Base-by-base conservation (phyloP, 768 basidiomycete genomes). In the Stropharia rugosoannulata region DNA sequence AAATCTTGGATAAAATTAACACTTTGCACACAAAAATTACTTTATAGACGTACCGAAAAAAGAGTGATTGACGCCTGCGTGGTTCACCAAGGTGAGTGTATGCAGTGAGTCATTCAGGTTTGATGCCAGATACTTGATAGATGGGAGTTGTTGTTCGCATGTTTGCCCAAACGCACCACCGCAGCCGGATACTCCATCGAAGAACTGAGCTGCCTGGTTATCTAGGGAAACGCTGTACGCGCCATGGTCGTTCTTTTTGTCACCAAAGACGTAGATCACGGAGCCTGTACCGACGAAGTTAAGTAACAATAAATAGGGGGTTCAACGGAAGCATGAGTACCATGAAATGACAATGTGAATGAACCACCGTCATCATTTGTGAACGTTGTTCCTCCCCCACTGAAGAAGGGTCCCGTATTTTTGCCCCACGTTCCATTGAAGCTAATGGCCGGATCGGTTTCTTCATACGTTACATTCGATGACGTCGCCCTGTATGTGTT, bases 191-290 rank as follows among this genome's bases (percentile, higher is more conserved):
- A 73, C 66, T 5, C 77, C 77, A 57, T 69, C 67, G 56, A 69
- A 73, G 9, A 68, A 57, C 49, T 73, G 62, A 11, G 71, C 59
- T n/a, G 71, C 60, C 4, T 59, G 62, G 45, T 65, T 64, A 60
- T 80, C 79, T 4, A 80, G 65, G 6, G 60, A 62, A 19, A 79
- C 74, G 18, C 65, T 70, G 62, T 77, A 81, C 7, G 73, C 60
- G 0, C 80, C 71, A 55, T 81, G 79, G 60, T 80, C 75, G 51
- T 78, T 78, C 61, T 76, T 78, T 61, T 78, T 79, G 66, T 80
- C 79, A 2, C 80, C 79, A 38, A 77, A 72, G 12, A 80, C 68
- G 51, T 76, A 78, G 25, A 80, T 63, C 0, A 76, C 74, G 18
- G 77, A 77, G 39, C 75, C 78, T 78, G 56, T 3, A 49, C 19